Percentiles rank a stretch among this genome's conserved stretches.
Evolutionary conservation across 345 rosid species (phyloP).

Genomic region (Nephelium lappaceum): DNA sequence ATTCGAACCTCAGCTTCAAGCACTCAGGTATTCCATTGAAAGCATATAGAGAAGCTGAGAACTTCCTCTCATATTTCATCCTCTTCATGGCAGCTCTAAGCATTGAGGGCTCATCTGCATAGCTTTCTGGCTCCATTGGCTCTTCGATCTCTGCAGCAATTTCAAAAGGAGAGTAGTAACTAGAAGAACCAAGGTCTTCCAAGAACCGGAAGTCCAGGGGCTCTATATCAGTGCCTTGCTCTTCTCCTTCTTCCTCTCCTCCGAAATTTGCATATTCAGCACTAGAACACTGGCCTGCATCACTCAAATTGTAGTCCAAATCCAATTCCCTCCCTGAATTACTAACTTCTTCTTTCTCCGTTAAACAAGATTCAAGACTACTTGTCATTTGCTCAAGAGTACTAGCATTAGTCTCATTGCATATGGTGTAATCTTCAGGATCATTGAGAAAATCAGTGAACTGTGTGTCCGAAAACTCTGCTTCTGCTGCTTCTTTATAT

Average conservation of each 20-base stretch:
- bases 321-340: conserved; percentile 20
- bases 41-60: conserved; percentile 67
- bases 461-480: conserved; percentile 33
- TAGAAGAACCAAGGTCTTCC: conserved; percentile 36
- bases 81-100: conserved; percentile 59
- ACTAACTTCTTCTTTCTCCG: conserved; percentile 31
- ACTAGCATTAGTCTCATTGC: conserved; percentile 1
- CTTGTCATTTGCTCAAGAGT: conserved; percentile 24
- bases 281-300: conserved; percentile 32
- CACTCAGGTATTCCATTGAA: conserved; percentile 64
- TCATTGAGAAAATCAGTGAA: conserved; percentile 49
- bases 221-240: conserved; percentile 21
- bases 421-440: conserved; percentile 29
- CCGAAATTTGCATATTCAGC: conserved; percentile 19
- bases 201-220: conserved; percentile 50
- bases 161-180: conserved; percentile 54
- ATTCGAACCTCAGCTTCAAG: conserved; percentile 43
- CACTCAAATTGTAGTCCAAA: conserved; percentile 24
- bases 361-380: conserved; percentile 42
- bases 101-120: conserved; percentile 43
- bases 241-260: conserved; percentile 32
- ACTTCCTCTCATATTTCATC: conserved; percentile 62
- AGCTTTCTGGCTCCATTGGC: conserved; percentile 36
- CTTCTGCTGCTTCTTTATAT: conserved; percentile 10
- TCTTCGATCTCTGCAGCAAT: conserved; percentile 54